Evolutionary conservation across 2,329 filamentous ascomycete genomes (phyloP).

Genomic region (Pestalotiopsis sp.): DNA sequence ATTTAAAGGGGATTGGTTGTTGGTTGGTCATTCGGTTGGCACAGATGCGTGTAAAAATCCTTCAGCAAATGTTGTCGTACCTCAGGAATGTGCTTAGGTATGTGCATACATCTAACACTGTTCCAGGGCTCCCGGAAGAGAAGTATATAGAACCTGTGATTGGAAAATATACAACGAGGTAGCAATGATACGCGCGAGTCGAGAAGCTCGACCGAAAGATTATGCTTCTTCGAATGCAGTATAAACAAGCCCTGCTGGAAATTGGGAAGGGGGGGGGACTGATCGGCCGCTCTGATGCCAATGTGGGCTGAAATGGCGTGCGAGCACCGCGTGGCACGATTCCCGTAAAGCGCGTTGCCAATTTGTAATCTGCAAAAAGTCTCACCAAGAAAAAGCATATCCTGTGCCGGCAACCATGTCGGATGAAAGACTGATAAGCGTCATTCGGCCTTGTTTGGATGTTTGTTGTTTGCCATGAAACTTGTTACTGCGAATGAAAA

Average conservation of each 20-base stretch:
- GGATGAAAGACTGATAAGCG: not conserved
- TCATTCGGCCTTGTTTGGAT: not conserved
- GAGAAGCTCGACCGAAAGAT: not conserved
- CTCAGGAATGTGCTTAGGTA: too few relatives aligned
- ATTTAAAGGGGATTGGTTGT: too few relatives aligned
- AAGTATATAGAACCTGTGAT: too few relatives aligned
- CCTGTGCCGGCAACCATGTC: not conserved
- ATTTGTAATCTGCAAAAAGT: not conserved
- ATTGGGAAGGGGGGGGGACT: not conserved
- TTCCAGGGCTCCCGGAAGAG: too few relatives aligned
- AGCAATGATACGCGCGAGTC: too few relatives aligned
- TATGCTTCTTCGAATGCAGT: not conserved
- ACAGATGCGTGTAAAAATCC: too few relatives aligned
- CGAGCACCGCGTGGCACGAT: not conserved
- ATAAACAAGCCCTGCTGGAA: not conserved
- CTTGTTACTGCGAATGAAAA: too few relatives aligned
- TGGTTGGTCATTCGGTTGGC: too few relatives aligned
- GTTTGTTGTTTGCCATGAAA: too few relatives aligned
- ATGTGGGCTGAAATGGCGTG: conserved; percentile 1
- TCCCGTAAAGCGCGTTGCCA: not conserved
- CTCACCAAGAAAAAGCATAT: not conserved
- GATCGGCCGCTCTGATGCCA: not conserved
- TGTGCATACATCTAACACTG: too few relatives aligned
- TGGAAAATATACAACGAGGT: too few relatives aligned
- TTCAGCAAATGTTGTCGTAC: too few relatives aligned